Conservation (phyloP, 2,329 filamentous ascomycete species). For the Pochonia chlamydosporia region DNA sequence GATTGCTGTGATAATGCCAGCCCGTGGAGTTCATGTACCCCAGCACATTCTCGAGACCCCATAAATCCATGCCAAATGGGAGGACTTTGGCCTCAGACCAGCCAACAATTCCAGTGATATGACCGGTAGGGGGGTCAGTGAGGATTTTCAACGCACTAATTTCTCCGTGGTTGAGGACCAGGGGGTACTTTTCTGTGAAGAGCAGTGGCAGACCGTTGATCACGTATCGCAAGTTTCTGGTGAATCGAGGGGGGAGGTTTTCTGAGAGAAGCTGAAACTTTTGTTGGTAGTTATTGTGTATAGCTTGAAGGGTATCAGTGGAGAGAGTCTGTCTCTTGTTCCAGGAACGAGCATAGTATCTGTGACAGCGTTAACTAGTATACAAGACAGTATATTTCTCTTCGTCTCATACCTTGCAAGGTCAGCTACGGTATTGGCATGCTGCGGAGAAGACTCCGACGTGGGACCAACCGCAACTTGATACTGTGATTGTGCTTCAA, state of each 20-base stretch:
- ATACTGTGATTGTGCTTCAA: slow-evolving; percentile 4
- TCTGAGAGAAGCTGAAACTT: slow-evolving; percentile 6
- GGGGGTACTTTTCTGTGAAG: too few relatives aligned
- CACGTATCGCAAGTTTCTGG: not conserved
- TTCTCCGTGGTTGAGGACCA: slow-evolving; percentile 16
- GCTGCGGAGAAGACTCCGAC: too few relatives aligned
- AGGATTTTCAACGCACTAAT: slow-evolving; percentile 24
- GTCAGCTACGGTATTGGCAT: slow-evolving; percentile 7
- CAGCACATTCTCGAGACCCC: slow-evolving; percentile 19
- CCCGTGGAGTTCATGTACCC: slow-evolving; percentile 13
- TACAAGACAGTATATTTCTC: too few relatives aligned
- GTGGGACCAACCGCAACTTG: too few relatives aligned
- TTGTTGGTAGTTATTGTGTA: slow-evolving; percentile 6
- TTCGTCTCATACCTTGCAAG: too few relatives aligned
- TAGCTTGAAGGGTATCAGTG: not conserved
- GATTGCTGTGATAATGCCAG: slow-evolving; percentile 13
- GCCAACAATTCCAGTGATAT: slow-evolving; percentile 24
- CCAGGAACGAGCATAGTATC: slow-evolving; percentile 13
- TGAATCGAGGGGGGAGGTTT: slow-evolving; percentile 9
- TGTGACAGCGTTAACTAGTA: slow-evolving; percentile 3
- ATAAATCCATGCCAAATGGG: slow-evolving; percentile 24
- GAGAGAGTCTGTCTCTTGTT: not conserved
- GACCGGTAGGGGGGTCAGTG: slow-evolving; percentile 17
- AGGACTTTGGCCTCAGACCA: slow-evolving; percentile 21
- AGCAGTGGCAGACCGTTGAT: too few relatives aligned